A percentile compares a stretch with the other conserved stretches of the same genome.
phyloP scores from a whole-genome alignment of 2,329 filamentous ascomycete genomes.

The Cordyceps pruinosa region DNA sequence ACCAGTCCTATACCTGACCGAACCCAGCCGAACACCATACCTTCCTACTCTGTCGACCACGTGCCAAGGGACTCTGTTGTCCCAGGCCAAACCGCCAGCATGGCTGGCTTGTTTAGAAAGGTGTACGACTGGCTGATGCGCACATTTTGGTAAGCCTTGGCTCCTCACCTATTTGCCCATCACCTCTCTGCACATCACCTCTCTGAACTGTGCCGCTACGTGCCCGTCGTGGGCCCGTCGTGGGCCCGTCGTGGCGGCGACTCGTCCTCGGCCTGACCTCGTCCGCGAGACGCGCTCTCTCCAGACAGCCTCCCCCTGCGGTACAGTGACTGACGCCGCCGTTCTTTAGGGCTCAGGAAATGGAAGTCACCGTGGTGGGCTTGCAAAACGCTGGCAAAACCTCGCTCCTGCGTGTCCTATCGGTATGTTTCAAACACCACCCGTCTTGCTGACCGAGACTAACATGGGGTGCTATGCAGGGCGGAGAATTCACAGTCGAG shows the following conservation, averaged over 20 bases:
- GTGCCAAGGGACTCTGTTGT: neutral
- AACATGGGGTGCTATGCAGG: conserved; percentile 45
- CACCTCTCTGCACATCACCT: too few species aligned
- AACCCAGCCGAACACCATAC: neutral
- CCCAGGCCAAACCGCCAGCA: conserved; percentile 32
- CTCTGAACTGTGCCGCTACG: too few species aligned
- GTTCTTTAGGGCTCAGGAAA: conserved; percentile 79
- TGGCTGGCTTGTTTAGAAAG: conserved; percentile 87
- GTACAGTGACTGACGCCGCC: neutral
- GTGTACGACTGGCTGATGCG: conserved; percentile 98
- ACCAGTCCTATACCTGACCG: neutral
- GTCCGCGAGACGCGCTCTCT: neutral
- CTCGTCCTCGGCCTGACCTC: neutral
- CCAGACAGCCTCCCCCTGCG: neutral
- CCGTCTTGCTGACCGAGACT: conserved; percentile 3
- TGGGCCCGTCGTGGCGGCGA: neutral
- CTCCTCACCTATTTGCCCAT: too few species aligned
- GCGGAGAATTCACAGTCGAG: conserved; percentile 98
- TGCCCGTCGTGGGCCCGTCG: neutral
- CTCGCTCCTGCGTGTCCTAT: conserved; percentile 83
- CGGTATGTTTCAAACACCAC: conserved; percentile 56
- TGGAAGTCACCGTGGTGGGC: conserved; percentile 99
- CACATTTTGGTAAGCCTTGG: conserved; percentile 77
- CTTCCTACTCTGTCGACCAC: neutral
- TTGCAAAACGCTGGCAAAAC: conserved; percentile 98